phyloP scores from a whole-genome alignment of 768 basidiomycete genomes.

The Paxillus involutus region DNA sequence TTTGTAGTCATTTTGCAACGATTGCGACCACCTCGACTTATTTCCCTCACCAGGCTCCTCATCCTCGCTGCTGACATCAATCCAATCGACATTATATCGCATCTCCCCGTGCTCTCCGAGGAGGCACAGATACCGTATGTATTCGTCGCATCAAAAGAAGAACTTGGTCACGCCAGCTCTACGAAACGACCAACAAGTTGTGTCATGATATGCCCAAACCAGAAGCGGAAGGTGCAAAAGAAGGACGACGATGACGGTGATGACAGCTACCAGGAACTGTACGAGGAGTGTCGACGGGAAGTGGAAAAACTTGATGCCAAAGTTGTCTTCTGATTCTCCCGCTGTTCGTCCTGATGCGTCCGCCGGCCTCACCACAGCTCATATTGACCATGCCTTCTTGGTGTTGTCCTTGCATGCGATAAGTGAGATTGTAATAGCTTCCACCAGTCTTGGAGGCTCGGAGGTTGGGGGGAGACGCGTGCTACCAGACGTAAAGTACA shows the following conservation, averaged over 20 bases:
- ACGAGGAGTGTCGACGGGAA: conserved; percentile 84
- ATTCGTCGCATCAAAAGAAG: conserved; percentile 90
- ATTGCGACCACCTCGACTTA: conserved; percentile 3
- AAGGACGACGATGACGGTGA: conserved; percentile 68
- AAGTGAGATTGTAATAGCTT: background rate
- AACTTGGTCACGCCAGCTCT: conserved; percentile 91
- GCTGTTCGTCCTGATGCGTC: background rate
- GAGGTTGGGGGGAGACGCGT: no score
- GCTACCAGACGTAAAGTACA: no score
- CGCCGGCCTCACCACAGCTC: background rate
- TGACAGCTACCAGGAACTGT: conserved; percentile 83
- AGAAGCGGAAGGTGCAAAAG: conserved; percentile 67
- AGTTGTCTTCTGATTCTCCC: conserved; percentile 55
- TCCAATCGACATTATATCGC: conserved; percentile 97
- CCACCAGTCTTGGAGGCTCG: background rate
- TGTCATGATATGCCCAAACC: conserved; percentile 88
- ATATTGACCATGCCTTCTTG: background rate
- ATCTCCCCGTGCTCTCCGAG: conserved; percentile 92
- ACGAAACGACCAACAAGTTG: conserved; percentile 99
- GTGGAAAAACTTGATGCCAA: conserved; percentile 78
- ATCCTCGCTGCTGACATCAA: conserved; percentile 96
- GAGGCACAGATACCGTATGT: conserved; percentile 90
- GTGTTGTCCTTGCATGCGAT: background rate
- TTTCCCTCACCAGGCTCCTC: conserved; percentile 56
- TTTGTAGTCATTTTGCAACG: conserved; percentile 34